These are phyloP conservation scores for Colletotrichum nymphaeae DNA, from an alignment of 2,329 filamentous ascomycete genomes.

Conservation along the genomic window DNA sequence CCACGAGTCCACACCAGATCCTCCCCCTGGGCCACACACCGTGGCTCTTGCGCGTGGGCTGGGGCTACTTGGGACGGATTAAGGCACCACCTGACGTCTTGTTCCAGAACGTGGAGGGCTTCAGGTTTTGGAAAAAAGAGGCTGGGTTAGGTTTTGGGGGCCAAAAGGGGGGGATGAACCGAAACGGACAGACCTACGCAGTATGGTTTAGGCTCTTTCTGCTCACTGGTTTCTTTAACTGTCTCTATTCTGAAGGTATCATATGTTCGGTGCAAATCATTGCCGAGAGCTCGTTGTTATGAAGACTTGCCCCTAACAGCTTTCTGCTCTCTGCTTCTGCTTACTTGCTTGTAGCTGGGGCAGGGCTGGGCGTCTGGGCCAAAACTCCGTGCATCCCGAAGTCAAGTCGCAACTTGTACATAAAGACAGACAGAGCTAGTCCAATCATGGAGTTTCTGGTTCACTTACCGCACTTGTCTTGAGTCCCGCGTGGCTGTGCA, in stretches of 20 bases:
- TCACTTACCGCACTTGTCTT: neutral
- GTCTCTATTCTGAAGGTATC: too few species aligned
- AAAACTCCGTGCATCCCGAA: neutral
- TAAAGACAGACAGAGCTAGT: neutral
- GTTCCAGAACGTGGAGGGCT: conserved; percentile 16
- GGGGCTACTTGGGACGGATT: conserved; percentile 20
- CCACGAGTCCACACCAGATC: conserved; percentile 8
- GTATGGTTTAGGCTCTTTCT: neutral
- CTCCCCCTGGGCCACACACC: neutral
- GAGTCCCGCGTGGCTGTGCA: conserved; percentile 5
- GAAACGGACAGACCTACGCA: neutral
- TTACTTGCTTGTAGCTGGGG: neutral
- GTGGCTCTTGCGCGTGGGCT: conserved; percentile 6
- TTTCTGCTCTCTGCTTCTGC: neutral
- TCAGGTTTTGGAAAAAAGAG: neutral
- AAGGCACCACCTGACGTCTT: conserved; percentile 22
- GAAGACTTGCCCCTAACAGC: too few species aligned
- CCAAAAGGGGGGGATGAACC: neutral
- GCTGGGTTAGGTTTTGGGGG: neutral
- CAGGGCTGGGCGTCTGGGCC: neutral
- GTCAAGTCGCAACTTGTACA: neutral
- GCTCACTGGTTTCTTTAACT: too few species aligned
- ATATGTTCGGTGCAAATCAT: too few species aligned
- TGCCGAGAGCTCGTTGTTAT: too few species aligned
- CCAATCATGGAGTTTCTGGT: neutral